phyloP scores from a whole-genome alignment of 2,329 filamentous ascomycete species.

The Stemphylium beticola region DNA sequence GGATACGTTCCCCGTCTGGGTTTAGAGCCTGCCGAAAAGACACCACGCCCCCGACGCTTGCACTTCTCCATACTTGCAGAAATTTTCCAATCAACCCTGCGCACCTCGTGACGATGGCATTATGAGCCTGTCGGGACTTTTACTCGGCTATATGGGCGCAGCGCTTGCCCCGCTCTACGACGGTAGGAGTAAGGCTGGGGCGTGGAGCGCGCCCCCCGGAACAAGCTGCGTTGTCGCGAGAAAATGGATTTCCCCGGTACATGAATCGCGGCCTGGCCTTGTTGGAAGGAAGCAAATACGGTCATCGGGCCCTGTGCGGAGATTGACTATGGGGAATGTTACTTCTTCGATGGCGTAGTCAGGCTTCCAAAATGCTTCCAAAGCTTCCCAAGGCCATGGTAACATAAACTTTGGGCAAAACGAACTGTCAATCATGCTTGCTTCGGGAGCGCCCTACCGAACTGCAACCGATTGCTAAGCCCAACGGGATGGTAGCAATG shows the following conservation, averaged over 20 bases:
- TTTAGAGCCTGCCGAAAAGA: conserved; percentile 7
- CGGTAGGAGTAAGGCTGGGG: neutral
- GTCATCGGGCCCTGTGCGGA: neutral
- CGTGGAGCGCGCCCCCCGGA: neutral
- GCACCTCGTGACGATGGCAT: conserved; percentile 17
- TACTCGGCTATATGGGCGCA: conserved; percentile 5
- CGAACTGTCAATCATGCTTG: neutral
- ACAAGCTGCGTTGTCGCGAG: conserved; percentile 9
- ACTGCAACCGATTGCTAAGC: too few species aligned
- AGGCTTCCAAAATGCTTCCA: neutral
- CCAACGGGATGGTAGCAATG: neutral
- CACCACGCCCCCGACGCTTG: conserved; percentile 17
- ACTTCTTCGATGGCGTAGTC: neutral
- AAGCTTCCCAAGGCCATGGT: neutral
- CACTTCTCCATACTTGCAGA: conserved; percentile 5
- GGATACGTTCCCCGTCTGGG: conserved; percentile 1
- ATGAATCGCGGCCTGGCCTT: conserved; percentile 1
- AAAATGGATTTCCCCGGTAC: conserved; percentile 1
- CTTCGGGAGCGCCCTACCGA: neutral
- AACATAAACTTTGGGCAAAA: neutral
- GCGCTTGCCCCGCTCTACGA: conserved; percentile 5
- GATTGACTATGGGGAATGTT: neutral
- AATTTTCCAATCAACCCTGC: conserved; percentile 9
- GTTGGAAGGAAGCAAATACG: neutral
- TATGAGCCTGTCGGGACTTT: conserved; percentile 4